phyloP scores from a whole-genome alignment of 2,329 filamentous ascomycete genomes.

The Fusarium devonianum region DNA sequence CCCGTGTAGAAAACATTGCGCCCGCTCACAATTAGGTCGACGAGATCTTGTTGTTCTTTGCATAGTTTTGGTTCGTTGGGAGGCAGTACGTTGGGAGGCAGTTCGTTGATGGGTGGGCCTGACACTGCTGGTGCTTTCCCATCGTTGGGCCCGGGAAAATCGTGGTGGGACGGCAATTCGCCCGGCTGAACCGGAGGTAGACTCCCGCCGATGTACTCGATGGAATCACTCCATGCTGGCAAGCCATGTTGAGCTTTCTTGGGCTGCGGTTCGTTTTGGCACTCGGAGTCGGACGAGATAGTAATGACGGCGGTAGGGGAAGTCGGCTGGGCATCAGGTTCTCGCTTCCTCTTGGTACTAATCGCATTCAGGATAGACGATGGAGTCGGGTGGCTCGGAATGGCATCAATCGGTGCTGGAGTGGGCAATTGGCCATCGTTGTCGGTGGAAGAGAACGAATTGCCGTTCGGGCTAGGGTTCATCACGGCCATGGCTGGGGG shows the following conservation, averaged over 20 bases:
- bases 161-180: no score
- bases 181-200: no score
- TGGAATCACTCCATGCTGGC: not conserved
- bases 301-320: not conserved
- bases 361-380: not conserved
- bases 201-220: no score
- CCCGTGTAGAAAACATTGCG: conserved; percentile 70
- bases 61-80: conserved; percentile 17
- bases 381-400: not conserved
- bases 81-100: no score
- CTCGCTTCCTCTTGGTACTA: not conserved
- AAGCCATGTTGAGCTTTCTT: not conserved
- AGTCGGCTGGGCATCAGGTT: not conserved
- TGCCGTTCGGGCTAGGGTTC: not conserved
- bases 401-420: not conserved
- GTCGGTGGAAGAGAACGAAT: not conserved
- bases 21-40: conserved; percentile 57
- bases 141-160: no score
- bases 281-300: not conserved
- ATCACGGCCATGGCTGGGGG: not conserved
- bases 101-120: not conserved
- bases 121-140: not conserved
- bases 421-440: not conserved
- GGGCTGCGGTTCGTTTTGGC: not conserved
- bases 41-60: conserved; percentile 35